phyloP scores from a whole-genome alignment of 768 basidiomycete genomes.

The Boletus speciosus region DNA sequence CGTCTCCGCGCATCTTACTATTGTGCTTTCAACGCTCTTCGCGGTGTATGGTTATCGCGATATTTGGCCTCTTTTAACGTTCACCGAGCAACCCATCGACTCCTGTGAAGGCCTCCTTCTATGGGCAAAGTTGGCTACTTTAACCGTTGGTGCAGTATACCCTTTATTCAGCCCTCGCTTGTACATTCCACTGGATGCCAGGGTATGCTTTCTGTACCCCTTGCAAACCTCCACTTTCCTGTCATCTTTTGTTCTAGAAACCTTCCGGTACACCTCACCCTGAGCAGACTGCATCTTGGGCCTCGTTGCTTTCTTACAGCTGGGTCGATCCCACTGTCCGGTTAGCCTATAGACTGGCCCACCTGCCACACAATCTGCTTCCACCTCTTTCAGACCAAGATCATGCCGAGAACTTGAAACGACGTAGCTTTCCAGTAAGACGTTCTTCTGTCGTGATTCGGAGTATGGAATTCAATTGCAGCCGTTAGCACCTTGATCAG shows the following conservation, averaged over 20 bases:
- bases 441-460: neutral
- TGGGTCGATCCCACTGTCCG: constrained; percentile 2
- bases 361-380: neutral
- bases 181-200: neutral
- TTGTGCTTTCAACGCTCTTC: neutral
- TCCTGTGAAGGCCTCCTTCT: neutral
- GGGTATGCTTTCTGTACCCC: neutral
- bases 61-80: neutral
- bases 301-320: neutral
- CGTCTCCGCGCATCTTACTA: neutral
- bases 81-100: neutral
- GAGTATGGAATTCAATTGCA: neutral
- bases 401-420: neutral
- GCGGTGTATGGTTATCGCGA: neutral
- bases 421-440: neutral
- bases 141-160: neutral
- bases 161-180: constrained; percentile 1
- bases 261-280: neutral
- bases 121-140: neutral
- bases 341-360: neutral
- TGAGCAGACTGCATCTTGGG: constrained; percentile 1
- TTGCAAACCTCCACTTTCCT: neutral
- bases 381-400: constrained; percentile 1
- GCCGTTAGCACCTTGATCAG: neutral
- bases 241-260: neutral